These are phyloP conservation scores for Stygiomarasmius scandens DNA, from an alignment of 1,284 basidiomycete genomes.

Conservation along the genomic window DNA sequence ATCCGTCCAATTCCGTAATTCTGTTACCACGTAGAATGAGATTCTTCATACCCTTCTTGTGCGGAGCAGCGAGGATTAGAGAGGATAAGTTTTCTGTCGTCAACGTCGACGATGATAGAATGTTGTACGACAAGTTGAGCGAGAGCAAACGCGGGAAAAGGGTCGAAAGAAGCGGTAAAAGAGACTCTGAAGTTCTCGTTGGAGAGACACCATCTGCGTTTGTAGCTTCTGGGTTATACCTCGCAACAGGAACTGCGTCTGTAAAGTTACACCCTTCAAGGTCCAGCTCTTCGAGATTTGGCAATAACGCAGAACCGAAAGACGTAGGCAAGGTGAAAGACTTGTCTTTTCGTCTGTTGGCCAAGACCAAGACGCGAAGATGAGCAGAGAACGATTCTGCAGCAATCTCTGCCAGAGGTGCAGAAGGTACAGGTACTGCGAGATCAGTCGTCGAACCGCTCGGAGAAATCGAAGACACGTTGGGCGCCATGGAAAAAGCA, in stretches of 20 bases:
- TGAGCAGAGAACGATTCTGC: conserved; percentile 62
- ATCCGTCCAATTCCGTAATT: conserved; percentile 60
- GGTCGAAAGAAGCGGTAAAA: conserved; percentile 58
- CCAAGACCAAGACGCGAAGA: conserved; percentile 62
- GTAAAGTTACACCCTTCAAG: conserved; percentile 71
- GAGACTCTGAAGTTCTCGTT: conserved; percentile 47
- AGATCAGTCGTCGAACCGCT: conserved; percentile 46
- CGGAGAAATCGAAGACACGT: conserved; percentile 30
- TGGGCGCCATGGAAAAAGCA: conserved; percentile 59
- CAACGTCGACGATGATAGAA: conserved; percentile 56
- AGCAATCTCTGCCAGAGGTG: conserved; percentile 64
- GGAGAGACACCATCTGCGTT: conserved; percentile 34
- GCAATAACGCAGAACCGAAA: conserved; percentile 49
- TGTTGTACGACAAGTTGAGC: conserved; percentile 76
- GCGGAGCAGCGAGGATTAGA: conserved; percentile 50
- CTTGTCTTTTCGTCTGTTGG: conserved; percentile 65
- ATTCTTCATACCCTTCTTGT: conserved; percentile 59
- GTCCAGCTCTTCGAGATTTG: conserved; percentile 68
- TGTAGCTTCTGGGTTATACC: conserved; percentile 26
- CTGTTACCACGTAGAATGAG: conserved; percentile 70
- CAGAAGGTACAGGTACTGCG: conserved; percentile 62
- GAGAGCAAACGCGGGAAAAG: conserved; percentile 70
- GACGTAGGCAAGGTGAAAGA: conserved; percentile 56
- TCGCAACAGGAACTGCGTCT: conserved; percentile 53
- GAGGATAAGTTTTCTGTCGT: conserved; percentile 44